Conservation (phyloP, 768 basidiomycete genomes). For the Daedaleopsis sinensis region DNA sequence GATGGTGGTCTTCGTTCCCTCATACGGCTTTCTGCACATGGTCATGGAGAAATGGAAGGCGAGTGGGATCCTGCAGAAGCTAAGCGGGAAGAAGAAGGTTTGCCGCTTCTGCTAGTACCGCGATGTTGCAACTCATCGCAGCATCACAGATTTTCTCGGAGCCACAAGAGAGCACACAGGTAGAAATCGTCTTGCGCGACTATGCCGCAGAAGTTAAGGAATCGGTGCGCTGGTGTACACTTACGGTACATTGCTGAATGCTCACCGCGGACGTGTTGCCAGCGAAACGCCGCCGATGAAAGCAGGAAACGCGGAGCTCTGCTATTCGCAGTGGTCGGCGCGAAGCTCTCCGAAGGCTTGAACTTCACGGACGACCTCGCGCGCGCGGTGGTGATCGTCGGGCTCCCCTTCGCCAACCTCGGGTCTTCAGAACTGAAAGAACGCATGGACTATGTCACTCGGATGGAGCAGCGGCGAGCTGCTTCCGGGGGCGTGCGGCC, state of each 20-base stretch:
- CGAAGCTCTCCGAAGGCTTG: constrained; percentile 94
- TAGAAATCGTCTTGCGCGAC: constrained; percentile 74
- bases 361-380: constrained; percentile 60
- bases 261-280: background rate
- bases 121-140: background rate
- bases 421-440: constrained; percentile 91
- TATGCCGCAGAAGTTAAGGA: constrained; percentile 55
- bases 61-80: constrained; percentile 61
- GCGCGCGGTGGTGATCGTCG: constrained; percentile 83
- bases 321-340: constrained; percentile 93
- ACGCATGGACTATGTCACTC: constrained; percentile 85
- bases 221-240: background rate
- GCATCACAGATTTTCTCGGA: constrained; percentile 80
- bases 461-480: constrained; percentile 48
- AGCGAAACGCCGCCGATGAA: background rate
- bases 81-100: constrained; percentile 77
- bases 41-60: constrained; percentile 69
- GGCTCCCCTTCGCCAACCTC: constrained; percentile 91
- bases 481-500: constrained; percentile 33
- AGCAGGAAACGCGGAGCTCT: constrained; percentile 64
- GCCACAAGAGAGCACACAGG: constrained; percentile 69
- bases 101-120: constrained; percentile 4
- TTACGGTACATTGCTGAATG: too few species aligned
- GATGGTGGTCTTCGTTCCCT: constrained; percentile 93
- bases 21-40: constrained; percentile 78